phyloP scores from a whole-genome alignment of 116 monocot species.

The Dioscorea cayenensis region DNA sequence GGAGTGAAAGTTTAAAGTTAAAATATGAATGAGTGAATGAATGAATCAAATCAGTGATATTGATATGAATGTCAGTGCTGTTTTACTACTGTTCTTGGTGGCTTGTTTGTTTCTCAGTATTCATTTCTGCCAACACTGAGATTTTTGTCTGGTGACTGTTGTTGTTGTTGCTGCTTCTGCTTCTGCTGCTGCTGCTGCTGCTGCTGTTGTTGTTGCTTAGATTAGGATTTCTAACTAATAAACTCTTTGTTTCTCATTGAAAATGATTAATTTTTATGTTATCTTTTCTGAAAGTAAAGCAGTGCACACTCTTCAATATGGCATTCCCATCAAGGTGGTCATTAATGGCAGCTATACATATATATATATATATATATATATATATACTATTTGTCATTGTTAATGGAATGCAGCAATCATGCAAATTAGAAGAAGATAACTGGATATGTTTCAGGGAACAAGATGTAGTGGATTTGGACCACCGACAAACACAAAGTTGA shows the following conservation, averaged over 20 bases:
- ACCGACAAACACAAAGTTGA: no score
- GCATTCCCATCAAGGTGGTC: neutral
- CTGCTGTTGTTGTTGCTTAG: no score
- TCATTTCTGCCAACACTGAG: neutral
- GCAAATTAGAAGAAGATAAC: no score
- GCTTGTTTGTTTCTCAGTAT: neutral
- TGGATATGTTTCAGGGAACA: no score
- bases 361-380: no score
- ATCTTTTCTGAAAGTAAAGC: neutral
- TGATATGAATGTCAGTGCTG: neutral
- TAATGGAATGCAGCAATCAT: no score
- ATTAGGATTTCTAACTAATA: no score
- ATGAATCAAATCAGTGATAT: neutral
- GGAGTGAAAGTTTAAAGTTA: slow-evolving; percentile 19
- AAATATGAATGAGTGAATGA: neutral
- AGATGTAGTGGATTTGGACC: no score
- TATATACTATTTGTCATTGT: no score
- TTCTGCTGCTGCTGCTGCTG: neutral
- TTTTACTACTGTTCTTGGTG: neutral
- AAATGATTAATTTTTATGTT: no score
- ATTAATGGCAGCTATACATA: neutral
- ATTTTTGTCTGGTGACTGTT: neutral
- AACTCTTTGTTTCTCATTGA: no score
- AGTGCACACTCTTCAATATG: neutral
- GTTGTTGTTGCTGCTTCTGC: neutral